Evolutionary conservation across 306 rosid species (phyloP), one percentile per base, ranked within the genome.

Genomic region (Cicer cuneatum): DNA sequence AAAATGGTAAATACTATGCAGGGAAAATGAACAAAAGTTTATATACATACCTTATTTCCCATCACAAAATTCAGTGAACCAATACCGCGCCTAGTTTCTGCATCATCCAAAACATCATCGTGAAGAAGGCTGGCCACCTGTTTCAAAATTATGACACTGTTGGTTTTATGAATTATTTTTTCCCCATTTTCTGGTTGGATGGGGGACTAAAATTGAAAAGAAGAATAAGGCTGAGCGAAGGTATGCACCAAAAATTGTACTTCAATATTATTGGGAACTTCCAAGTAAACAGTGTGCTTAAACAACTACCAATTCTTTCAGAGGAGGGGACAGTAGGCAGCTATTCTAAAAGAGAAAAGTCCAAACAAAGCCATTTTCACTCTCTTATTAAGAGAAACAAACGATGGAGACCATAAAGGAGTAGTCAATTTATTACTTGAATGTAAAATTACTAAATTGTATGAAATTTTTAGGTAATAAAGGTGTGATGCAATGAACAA

Each of bases 101-200:
- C 98, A 75, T 93, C 98, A 81, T 93, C 98, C 87, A 93, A 83
- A 14, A 93, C 98, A 79, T 93, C 98, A 82, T 93, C 97, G 7
- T 93, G 98, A 75, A 93, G 90, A 81, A 93, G 98, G 82, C 97
- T 93, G 35, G 98, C 98, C 81, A 93, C 98, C 97, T 93, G 77
- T 46, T 46, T 46, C 49, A 73, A 81, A 10, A 40, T 70, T 53
- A 75, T 49, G 35, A 29, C 5, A 40, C 7, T 8, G 7, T 6
- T 40, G 1, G 43, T 40, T 40, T 40, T 6, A 40, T 40, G 43
- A 40, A 29, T 29, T 29, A 3, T 29, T 29, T 29, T 29, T 29
- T 29, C 35, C 35, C 35, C 35, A 29, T 29, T 29, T 29, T 29
- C 35, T 29, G 5, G 35, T 29, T 29, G 35, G 35, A 29, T 29